A percentile compares a stretch with the other conserved stretches of the same genome.
Evolutionary conservation across 345 rosid genomes (phyloP).

Genomic region (Rhizophora apiculata): DNA sequence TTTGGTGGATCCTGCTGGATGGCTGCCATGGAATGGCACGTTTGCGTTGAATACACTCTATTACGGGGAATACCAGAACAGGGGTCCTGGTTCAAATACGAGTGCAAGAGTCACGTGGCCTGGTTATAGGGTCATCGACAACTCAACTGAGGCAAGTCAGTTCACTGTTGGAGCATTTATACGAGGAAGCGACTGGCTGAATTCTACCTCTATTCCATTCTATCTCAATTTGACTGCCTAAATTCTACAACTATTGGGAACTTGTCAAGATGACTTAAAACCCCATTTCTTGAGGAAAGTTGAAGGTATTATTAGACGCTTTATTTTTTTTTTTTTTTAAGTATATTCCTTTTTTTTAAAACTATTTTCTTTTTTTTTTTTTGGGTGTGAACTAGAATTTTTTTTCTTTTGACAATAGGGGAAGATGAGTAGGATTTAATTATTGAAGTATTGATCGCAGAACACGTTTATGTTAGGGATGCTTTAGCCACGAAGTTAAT

Average conservation of each 20-base stretch:
- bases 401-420: no score
- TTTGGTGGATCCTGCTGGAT: slow-evolving; percentile 10
- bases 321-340: no score
- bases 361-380: no score
- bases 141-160: slow-evolving; percentile 44
- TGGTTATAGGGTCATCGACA: slow-evolving; percentile 36
- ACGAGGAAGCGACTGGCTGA: slow-evolving; percentile 62
- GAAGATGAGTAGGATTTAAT: no score
- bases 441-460: no score
- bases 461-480: no score
- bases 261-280: no score
- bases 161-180: slow-evolving; percentile 61
- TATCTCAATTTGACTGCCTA: slow-evolving; percentile 20
- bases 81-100: slow-evolving; percentile 13
- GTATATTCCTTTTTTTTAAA: no score
- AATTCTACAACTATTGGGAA: no score
- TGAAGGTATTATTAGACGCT: no score
- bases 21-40: slow-evolving; percentile 9
- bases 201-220: slow-evolving; percentile 50
- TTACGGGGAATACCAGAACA: slow-evolving; percentile 14
- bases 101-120: slow-evolving; percentile 11
- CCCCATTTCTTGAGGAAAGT: no score
- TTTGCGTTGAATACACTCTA: slow-evolving; percentile 7
- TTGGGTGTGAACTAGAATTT: background rate
- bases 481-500: no score